These are phyloP conservation scores for Solanum pimpinellifolium DNA, from an alignment of 257 asterid genomes.

Conservation along the genomic window DNA sequence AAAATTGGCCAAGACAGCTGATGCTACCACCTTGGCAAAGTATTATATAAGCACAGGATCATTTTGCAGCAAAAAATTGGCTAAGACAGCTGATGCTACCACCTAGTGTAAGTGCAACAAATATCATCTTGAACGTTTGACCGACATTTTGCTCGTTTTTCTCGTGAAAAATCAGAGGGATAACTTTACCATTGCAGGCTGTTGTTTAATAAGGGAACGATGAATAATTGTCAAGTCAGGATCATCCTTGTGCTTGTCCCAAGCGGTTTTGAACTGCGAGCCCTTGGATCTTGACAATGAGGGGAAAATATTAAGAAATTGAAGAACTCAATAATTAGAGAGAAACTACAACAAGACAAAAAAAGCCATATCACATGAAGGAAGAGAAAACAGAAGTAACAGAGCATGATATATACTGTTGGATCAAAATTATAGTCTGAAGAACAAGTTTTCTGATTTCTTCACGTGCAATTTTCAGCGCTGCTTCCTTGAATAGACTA, in stretches of 20 bases:
- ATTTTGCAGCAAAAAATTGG: neutral
- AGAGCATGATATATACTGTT: constrained; percentile 36
- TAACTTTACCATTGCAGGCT: constrained; percentile 10
- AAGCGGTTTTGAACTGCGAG: constrained; percentile 46
- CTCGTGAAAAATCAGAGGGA: neutral
- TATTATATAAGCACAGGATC: neutral
- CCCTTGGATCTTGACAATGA: constrained; percentile 35
- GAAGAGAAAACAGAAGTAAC: neutral
- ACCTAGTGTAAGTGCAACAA: neutral
- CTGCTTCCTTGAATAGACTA: constrained; percentile 71
- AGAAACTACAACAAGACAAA: neutral
- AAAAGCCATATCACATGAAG: neutral
- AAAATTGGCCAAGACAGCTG: neutral
- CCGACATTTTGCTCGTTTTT: neutral
- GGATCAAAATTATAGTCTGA: constrained; percentile 40
- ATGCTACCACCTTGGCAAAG: neutral
- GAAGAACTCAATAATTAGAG: neutral
- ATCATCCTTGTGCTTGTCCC: constrained; percentile 75
- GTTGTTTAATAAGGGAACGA: constrained; percentile 16
- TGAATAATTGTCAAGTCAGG: constrained; percentile 43
- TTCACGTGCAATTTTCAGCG: constrained; percentile 55
- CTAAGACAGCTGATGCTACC: neutral
- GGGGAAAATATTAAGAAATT: neutral
- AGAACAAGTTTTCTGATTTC: constrained; percentile 57
- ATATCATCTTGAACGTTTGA: neutral